Conservation (phyloP, 106 monocot genomes). For the Platanthera zijinensis region DNA sequence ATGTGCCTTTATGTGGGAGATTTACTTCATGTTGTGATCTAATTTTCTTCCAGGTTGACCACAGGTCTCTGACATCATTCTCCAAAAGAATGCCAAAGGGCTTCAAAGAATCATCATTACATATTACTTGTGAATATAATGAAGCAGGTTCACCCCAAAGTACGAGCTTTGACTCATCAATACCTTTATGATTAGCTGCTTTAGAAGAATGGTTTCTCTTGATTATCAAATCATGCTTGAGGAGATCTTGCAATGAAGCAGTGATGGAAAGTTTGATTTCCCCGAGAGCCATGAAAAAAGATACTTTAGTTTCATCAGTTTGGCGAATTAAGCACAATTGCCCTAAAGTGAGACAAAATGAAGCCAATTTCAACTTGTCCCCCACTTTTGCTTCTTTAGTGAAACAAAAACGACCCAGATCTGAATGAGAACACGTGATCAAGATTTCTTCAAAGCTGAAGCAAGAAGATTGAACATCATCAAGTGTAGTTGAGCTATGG, state of each 20-base stretch:
- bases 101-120: slow-evolving; percentile 8
- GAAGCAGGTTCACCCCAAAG: slow-evolving; percentile 52
- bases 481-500: slow-evolving; percentile 3
- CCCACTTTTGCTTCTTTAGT: not conserved
- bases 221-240: slow-evolving; percentile 1
- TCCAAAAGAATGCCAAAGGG: slow-evolving; percentile 11
- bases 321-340: slow-evolving; percentile 22
- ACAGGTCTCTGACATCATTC: slow-evolving; percentile 20
- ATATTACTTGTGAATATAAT: slow-evolving; percentile 7
- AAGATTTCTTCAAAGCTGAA: slow-evolving; percentile 45
- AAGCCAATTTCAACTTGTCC: slow-evolving; percentile 13
- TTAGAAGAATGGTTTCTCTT: slow-evolving; percentile 18
- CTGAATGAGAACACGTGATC: slow-evolving; percentile 26
- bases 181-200: not conserved
- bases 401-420: slow-evolving; percentile 1
- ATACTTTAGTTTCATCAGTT: slow-evolving; percentile 12
- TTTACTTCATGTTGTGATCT: slow-evolving; percentile 22
- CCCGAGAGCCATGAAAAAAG: slow-evolving; percentile 32
- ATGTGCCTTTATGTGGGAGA: slow-evolving; percentile 24
- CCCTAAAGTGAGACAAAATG: slow-evolving; percentile 36
- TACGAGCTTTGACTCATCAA: slow-evolving; percentile 22
- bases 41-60: slow-evolving; percentile 41
- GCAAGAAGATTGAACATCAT: not conserved
- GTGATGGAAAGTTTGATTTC: slow-evolving; percentile 29
- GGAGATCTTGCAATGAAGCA: slow-evolving; percentile 10